A percentile compares a stretch with the other conserved stretches of the same genome.
Evolutionary conservation across 2,329 filamentous ascomycete genomes (phyloP).

Genomic region (Trichoderma brevicompactum): DNA sequence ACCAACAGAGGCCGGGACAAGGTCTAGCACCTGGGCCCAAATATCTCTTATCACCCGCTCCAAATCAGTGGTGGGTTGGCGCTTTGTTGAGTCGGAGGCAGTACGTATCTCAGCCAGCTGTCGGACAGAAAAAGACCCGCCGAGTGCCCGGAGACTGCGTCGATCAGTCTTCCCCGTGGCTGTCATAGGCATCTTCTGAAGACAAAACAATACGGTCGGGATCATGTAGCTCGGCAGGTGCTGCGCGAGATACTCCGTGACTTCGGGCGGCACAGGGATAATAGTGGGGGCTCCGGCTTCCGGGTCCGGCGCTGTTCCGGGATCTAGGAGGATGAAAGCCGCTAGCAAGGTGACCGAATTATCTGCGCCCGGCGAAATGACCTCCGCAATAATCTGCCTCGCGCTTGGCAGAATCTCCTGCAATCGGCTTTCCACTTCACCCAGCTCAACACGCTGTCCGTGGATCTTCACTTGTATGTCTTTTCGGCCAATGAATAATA

Average conservation of each 20-base stretch:
- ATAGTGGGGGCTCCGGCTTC: background rate
- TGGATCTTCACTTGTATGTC: slow-evolving; percentile 56
- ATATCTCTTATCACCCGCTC: background rate
- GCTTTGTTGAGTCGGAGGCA: background rate
- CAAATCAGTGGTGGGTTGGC: background rate
- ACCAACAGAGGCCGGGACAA: slow-evolving; percentile 32
- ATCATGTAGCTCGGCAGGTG: slow-evolving; percentile 34
- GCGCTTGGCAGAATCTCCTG: background rate
- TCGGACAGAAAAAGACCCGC: background rate
- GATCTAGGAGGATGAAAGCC: background rate
- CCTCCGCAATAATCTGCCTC: background rate
- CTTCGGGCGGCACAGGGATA: background rate
- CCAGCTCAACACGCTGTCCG: slow-evolving; percentile 46
- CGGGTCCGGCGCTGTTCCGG: background rate
- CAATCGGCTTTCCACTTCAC: background rate
- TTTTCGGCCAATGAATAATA: slow-evolving; percentile 46
- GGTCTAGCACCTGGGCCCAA: background rate
- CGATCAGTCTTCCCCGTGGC: slow-evolving; percentile 32
- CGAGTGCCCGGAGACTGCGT: slow-evolving; percentile 26
- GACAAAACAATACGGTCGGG: slow-evolving; percentile 30
- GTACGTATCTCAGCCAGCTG: slow-evolving; percentile 4
- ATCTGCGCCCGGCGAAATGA: background rate
- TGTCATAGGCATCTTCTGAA: slow-evolving; percentile 29
- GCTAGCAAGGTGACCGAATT: slow-evolving; percentile 3
- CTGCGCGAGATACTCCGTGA: slow-evolving; percentile 9